These are phyloP conservation scores for Aspergillus bertholletiae DNA, from an alignment of 495 filamentous ascomycete genomes.

Conservation along the genomic window DNA sequence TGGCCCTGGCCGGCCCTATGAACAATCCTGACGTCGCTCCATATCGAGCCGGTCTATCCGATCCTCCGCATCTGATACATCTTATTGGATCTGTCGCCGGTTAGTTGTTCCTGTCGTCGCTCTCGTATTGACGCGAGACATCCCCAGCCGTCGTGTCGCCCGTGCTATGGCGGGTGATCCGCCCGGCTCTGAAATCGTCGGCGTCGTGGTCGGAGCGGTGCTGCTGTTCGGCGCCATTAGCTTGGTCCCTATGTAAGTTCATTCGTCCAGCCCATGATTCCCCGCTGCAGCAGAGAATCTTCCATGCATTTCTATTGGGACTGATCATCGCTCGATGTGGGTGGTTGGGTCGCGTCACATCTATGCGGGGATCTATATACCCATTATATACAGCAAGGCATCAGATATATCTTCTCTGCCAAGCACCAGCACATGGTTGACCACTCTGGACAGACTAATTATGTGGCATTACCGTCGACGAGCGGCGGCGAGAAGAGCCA, in stretches of 20 bases:
- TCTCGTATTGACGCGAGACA: too few species aligned
- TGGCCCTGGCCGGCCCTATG: constrained; percentile 3
- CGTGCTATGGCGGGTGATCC: constrained; percentile 23
- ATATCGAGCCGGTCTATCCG: constrained; percentile 14
- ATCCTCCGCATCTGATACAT: constrained; percentile 6
- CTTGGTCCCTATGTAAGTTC: constrained; percentile 32
- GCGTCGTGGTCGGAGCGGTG: constrained; percentile 34
- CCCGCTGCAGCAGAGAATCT: constrained; percentile 18
- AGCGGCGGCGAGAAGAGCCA: constrained; percentile 12
- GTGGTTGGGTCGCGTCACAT: too few species aligned
- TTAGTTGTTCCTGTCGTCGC: too few species aligned
- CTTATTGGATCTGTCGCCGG: constrained; percentile 11
- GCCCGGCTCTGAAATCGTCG: constrained; percentile 26
- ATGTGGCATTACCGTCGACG: constrained; percentile 25
- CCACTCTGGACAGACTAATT: constrained; percentile 17
- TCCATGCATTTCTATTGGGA: constrained; percentile 11
- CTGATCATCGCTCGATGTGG: too few species aligned
- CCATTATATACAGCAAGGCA: too few species aligned
- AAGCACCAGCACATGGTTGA: neutral
- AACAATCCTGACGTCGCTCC: neutral
- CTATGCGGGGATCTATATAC: too few species aligned
- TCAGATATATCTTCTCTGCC: neutral
- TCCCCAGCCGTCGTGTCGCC: constrained; percentile 9
- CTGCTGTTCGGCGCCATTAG: constrained; percentile 30
- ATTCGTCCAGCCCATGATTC: constrained; percentile 3